phyloP scores from a whole-genome alignment of 2,329 filamentous ascomycete genomes.

The Diaporthe aspalathi region DNA sequence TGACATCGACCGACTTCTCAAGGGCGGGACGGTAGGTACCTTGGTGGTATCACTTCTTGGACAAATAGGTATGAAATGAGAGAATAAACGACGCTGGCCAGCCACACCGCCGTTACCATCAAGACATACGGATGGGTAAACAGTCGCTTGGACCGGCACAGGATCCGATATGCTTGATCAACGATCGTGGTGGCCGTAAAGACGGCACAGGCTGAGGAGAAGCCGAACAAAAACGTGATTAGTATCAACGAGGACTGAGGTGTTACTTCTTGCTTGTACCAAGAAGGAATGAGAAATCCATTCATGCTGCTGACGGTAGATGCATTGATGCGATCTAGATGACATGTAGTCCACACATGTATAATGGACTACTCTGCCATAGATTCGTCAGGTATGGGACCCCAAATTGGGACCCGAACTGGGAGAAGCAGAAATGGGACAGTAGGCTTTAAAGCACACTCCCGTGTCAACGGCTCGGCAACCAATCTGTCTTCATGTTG shows the following conservation, averaged over 20 bases:
- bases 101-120: slow-evolving; percentile 53
- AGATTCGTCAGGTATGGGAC: background rate
- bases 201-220: slow-evolving; percentile 49
- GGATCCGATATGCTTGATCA: slow-evolving; percentile 47
- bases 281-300: slow-evolving; percentile 28
- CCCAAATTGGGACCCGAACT: too few relatives aligned
- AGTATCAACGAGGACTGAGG: slow-evolving; percentile 15
- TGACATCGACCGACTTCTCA: background rate
- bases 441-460: background rate
- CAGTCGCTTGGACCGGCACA: slow-evolving; percentile 44
- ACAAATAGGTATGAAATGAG: slow-evolving; percentile 50
- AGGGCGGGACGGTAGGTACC: slow-evolving; percentile 43
- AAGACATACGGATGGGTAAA: slow-evolving; percentile 48
- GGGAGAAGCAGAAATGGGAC: background rate
- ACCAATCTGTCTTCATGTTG: background rate
- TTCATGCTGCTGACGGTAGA: slow-evolving; percentile 27
- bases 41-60: slow-evolving; percentile 44
- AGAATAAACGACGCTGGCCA: slow-evolving; percentile 46
- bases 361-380: slow-evolving; percentile 27
- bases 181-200: slow-evolving; percentile 48
- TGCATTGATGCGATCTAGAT: background rate
- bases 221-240: slow-evolving; percentile 47
- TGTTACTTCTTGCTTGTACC: slow-evolving; percentile 6
- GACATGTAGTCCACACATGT: slow-evolving; percentile 13
- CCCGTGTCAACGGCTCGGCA: background rate